These are phyloP conservation scores for Elasticomyces elasticus DNA, from an alignment of 495 filamentous ascomycete species.

Conservation along the genomic window DNA sequence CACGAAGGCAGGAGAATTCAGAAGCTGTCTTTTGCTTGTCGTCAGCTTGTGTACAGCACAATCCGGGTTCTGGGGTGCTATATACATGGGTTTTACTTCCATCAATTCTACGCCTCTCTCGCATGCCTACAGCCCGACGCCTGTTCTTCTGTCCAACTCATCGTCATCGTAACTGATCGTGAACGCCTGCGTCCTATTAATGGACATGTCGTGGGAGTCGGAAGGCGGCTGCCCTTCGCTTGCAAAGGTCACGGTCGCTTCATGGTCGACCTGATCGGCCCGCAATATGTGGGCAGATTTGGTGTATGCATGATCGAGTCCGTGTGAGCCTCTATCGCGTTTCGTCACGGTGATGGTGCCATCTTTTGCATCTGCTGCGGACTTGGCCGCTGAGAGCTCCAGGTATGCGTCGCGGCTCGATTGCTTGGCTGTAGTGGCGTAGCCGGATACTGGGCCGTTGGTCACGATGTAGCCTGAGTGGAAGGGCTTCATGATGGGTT, in stretches of 20 bases:
- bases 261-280: neutral
- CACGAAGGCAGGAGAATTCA: too few relatives aligned
- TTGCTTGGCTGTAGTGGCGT: neutral
- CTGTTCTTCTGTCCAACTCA: too few relatives aligned
- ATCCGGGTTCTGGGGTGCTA: too few relatives aligned
- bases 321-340: too few relatives aligned
- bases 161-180: neutral
- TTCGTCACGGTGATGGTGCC: neutral
- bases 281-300: neutral
- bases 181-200: neutral
- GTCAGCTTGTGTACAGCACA: too few relatives aligned
- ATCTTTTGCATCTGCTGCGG: neutral
- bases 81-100: too few relatives aligned
- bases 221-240: neutral
- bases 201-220: neutral
- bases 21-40: too few relatives aligned
- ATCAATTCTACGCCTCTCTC: too few relatives aligned
- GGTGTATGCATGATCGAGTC: neutral
- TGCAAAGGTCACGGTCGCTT: neutral
- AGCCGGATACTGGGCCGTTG: neutral
- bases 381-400: neutral
- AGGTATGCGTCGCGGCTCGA: neutral
- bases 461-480: conserved; percentile 1
- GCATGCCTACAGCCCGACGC: too few relatives aligned
- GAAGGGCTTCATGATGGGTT: neutral